phyloP scores from a whole-genome alignment of 495 filamentous ascomycete genomes.

The Clavariopsis aquatica region DNA sequence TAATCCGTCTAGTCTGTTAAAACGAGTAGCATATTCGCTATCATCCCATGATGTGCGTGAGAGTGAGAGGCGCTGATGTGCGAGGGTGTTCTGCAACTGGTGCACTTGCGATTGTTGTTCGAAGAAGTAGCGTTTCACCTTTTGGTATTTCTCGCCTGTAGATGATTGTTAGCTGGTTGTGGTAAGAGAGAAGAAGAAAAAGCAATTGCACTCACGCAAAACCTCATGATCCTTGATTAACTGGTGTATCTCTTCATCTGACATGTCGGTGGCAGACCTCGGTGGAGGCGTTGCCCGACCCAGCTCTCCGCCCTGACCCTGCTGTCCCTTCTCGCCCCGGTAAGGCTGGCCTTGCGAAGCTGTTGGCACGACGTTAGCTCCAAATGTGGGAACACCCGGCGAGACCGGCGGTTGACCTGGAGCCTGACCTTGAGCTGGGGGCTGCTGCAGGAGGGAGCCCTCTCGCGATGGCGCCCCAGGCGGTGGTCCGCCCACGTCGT shows the following conservation, averaged over 20 bases:
- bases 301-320: constrained; percentile 36
- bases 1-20: constrained; percentile 89
- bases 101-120: constrained; percentile 93
- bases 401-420: constrained; percentile 35
- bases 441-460: constrained; percentile 35
- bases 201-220: constrained; percentile 42
- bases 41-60: constrained; percentile 95
- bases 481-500: constrained; percentile 21
- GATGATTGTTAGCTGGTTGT: constrained; percentile 11
- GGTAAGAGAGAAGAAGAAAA: neutral
- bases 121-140: constrained; percentile 96
- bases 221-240: constrained; percentile 47
- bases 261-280: constrained; percentile 41
- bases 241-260: constrained; percentile 45
- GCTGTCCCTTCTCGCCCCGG: constrained; percentile 35
- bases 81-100: constrained; percentile 91
- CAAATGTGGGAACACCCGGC: constrained; percentile 42
- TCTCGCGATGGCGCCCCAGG: constrained; percentile 35
- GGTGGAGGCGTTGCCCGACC: constrained; percentile 45
- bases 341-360: constrained; percentile 41
- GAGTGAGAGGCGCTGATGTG: constrained; percentile 90
- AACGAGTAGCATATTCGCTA: constrained; percentile 87
- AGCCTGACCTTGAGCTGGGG: constrained; percentile 36
- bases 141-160: constrained; percentile 90
- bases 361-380: constrained; percentile 44